Evolutionary conservation across 2,329 filamentous ascomycete genomes (phyloP).

Genomic region (Cordyceps fumosorosea): DNA sequence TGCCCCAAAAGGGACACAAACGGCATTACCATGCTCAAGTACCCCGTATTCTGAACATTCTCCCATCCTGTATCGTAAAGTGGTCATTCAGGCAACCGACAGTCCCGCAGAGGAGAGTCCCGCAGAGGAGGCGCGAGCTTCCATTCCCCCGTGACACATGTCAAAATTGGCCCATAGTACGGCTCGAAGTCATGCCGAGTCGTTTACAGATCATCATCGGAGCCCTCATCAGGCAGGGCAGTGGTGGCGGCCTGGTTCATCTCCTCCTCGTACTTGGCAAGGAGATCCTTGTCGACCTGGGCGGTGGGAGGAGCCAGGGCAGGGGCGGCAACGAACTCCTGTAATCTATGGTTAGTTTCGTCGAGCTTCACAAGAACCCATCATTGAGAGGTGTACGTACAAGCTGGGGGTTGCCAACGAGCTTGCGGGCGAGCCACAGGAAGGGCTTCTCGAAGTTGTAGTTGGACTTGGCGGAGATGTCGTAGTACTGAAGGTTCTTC

Average conservation of each 20-base stretch:
- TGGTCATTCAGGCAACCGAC: constrained; percentile 11
- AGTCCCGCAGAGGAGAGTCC: not conserved
- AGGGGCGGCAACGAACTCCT: constrained; percentile 96
- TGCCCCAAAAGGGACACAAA: constrained; percentile 5
- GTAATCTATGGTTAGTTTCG: constrained; percentile 21
- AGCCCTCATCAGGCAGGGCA: constrained; percentile 93
- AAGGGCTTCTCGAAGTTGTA: constrained; percentile 99
- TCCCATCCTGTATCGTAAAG: constrained; percentile 14
- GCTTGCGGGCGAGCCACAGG: constrained; percentile 98
- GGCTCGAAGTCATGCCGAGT: constrained; percentile 18
- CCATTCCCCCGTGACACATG: not conserved
- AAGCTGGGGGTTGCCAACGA: constrained; percentile 75
- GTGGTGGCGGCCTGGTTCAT: constrained; percentile 73
- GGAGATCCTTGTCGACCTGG: constrained; percentile 74
- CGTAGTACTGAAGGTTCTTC: constrained; percentile 99
- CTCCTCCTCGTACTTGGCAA: constrained; percentile 79
- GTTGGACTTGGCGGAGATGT: constrained; percentile 99
- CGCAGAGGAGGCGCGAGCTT: not conserved
- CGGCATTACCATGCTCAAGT: constrained; percentile 8
- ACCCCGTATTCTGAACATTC: constrained; percentile 8
- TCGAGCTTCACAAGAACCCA: not conserved
- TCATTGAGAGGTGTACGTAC: constrained; percentile 14
- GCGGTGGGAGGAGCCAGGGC: constrained; percentile 93
- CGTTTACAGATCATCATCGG: constrained; percentile 60
- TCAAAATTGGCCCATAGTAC: constrained; percentile 6